Evolutionary conservation across 2,329 filamentous ascomycete species (phyloP), one percentile per base, ranked within the genome.

Genomic region (Bipolaris victoriae): DNA sequence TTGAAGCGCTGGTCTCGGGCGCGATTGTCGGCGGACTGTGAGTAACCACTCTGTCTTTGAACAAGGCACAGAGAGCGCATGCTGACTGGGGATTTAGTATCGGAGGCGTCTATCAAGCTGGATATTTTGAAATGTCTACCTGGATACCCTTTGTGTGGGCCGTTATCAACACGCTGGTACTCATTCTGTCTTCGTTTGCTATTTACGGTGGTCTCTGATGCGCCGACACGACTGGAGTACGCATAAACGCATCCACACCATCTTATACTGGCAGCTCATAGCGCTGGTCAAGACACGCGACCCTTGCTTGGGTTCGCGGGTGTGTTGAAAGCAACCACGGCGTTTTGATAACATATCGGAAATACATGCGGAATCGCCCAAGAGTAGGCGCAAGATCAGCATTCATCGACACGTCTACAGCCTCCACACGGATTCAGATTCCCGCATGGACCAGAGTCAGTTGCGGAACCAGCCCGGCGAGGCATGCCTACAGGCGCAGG

Each of bases 71-170:
- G 53, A 43, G 20, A 20, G 54, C 29, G 10, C 11, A 22, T 45
- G 49, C 61, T 65, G 50, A 64, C 51, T 18, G 5, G 16, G 2
- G 29, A 11, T 3, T 43, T 52, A 93, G 90, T 47, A 80, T 96
- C 18, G 91, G 90, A 11, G 90, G 89, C 7, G 86, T 94, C 35
- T 97, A 96, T 72, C 85, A 87, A 66, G 85, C 89, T 2, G 93
- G 92, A 41, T 91, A 89, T 76, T 96, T 94, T 73, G 83, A 88
- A 68, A 95, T 97, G 92, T 94, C 92, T 44, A 97, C 93, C 0
- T 97, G 92, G 92, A 90, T 96, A 49, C 93, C 93, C 0, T 90
- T 95, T 70, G 84, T 93, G 20, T 97, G 93, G 93, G 91, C 87
- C 1, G 84, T 91, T 71, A 89, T 94, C 75, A 96, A 92, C 74